Conservation (phyloP, 1,284 basidiomycete genomes). For the Lentinula novae-zelandiae region DNA sequence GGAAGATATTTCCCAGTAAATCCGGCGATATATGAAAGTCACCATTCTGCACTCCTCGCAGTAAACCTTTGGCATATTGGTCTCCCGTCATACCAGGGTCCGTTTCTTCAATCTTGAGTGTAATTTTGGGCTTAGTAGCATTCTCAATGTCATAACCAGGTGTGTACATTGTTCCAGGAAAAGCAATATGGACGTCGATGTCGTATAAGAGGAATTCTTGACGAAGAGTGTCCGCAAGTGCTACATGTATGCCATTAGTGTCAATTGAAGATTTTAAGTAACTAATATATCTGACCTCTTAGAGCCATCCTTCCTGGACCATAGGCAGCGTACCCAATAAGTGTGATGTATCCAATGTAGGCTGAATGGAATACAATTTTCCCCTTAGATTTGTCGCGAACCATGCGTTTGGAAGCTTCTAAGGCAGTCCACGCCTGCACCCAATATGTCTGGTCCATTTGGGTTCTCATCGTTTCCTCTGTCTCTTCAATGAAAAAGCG, state of each 20-base stretch:
- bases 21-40: constrained; percentile 78
- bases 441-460: constrained; percentile 68
- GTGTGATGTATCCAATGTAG: constrained; percentile 75
- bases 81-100: constrained; percentile 53
- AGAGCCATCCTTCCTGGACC: constrained; percentile 89
- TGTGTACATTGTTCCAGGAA: constrained; percentile 59
- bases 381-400: constrained; percentile 43
- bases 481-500: constrained; percentile 71
- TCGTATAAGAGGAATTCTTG: constrained; percentile 62
- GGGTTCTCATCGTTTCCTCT: constrained; percentile 53
- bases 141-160: constrained; percentile 65
- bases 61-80: constrained; percentile 42
- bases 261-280: constrained; percentile 18
- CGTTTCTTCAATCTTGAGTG: constrained; percentile 60
- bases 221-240: constrained; percentile 63
- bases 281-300: constrained; percentile 52
- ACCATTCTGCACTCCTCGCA: constrained; percentile 64
- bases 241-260: constrained; percentile 25
- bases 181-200: constrained; percentile 50
- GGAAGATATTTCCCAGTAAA: constrained; percentile 66
- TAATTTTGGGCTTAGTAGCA: constrained; percentile 59
- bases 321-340: constrained; percentile 86
- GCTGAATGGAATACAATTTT: constrained; percentile 86
- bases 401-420: constrained; percentile 59
- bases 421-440: constrained; percentile 71